A percentile compares a stretch with the other conserved stretches of the same genome.
Evolutionary conservation across 2,329 filamentous ascomycete species (phyloP).

Genomic region (Paecilomyces dactylethromorphus): DNA sequence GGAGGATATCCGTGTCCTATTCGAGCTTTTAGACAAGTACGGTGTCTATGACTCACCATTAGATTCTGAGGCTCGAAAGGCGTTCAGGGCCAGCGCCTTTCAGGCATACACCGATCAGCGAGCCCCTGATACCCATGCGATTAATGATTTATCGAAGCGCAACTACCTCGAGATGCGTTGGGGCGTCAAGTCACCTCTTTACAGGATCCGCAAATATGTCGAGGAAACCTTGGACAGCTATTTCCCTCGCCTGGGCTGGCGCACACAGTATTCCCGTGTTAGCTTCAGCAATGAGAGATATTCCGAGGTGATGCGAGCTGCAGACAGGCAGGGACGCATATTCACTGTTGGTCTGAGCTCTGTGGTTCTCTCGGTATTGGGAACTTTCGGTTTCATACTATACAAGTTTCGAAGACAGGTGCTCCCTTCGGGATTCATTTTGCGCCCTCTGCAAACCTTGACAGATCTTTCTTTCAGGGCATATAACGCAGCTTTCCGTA

Average conservation of each 20-base stretch:
- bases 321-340: slow-evolving; percentile 61
- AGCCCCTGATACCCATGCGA: slow-evolving; percentile 72
- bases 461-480: background rate
- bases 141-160: slow-evolving; percentile 83
- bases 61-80: slow-evolving; percentile 40
- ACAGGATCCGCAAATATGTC: slow-evolving; percentile 73
- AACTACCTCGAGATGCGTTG: slow-evolving; percentile 95
- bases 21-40: slow-evolving; percentile 70
- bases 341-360: slow-evolving; percentile 39
- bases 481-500: background rate
- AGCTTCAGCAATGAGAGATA: slow-evolving; percentile 94
- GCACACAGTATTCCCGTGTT: slow-evolving; percentile 85
- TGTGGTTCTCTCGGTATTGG: slow-evolving; percentile 19
- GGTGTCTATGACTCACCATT: slow-evolving; percentile 31
- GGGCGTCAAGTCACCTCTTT: slow-evolving; percentile 70
- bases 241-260: slow-evolving; percentile 73
- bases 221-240: slow-evolving; percentile 78
- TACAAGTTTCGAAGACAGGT: background rate
- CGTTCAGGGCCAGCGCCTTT: slow-evolving; percentile 47
- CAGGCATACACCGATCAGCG: slow-evolving; percentile 68
- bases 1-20: slow-evolving; percentile 87
- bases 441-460: background rate
- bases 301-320: slow-evolving; percentile 67
- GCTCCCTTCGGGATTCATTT: background rate
- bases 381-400: background rate